Base-by-base conservation (phyloP, 108 stramenopile species). In the Skeletonema costatum region DNA sequence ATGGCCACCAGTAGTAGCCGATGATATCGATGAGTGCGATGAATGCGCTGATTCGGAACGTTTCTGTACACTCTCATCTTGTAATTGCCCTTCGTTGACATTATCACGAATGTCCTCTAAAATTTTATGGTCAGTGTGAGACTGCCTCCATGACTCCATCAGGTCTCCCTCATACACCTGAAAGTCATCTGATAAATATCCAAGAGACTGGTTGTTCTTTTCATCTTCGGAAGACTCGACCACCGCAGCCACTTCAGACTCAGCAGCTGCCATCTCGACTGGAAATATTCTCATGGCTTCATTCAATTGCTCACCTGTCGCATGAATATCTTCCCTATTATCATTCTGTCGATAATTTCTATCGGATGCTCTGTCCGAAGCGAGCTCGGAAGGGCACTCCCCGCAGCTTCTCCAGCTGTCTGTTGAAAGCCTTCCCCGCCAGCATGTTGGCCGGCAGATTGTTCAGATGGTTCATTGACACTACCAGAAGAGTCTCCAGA, bases 361-460 rank as follows among this genome's bases (percentile, higher is more conserved):
- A 25, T 21, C 21, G 25, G 25, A 56, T 56, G 25, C 53, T 10
- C 25, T 56, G 9, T 56, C 25, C 53, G 21, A 56, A 25, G 25
- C 53, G 29, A 29, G 53, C 25, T 56, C 53, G 21, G 53, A 29
- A 5, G 53, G 1, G 25, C 5, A 8, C 21, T 56, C 53, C 25
- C 19, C 25, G 53, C 53, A 8, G 53, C 53, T 56, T 56, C 53
- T 56, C 53, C 53, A 8, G 53, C 53, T 21, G 53, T 10, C 8
- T 56, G 53, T 56, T 56, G 53, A 25, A 56, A 56, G 5, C 53
- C 53, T 56, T 56, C 53, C 53, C 53, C 53, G 5, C 53, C 53
- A 8, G 53, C 53, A 56, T 56, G 25, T 9, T 56, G 53, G 2
- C 53, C 53, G 19, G 53, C 53, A 56, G 21, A 56, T 56, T 56